A percentile compares a stretch with the other conserved stretches of the same genome.
These are phyloP conservation scores for Cercospora zeae-maydis DNA, from an alignment of 2,329 filamentous ascomycete species.

Conservation along the genomic window DNA sequence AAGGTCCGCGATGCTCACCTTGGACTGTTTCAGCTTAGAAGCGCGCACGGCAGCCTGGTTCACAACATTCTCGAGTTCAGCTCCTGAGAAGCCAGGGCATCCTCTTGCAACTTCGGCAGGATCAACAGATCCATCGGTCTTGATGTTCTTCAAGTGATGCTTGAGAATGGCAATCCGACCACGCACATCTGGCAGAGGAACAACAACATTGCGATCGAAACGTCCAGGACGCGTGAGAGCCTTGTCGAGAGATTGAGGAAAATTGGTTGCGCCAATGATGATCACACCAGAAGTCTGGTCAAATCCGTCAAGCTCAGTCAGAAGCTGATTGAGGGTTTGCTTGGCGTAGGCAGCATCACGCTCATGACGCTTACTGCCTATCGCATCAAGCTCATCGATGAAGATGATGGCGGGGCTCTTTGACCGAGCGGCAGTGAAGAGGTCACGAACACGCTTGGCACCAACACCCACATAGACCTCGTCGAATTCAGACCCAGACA, in stretches of 20 bases:
- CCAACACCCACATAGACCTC: conserved; percentile 97
- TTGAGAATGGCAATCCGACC: conserved; percentile 89
- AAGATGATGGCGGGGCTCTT: conserved; percentile 94
- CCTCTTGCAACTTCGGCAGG: conserved; percentile 78
- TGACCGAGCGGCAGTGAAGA: conserved; percentile 76
- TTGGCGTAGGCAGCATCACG: conserved; percentile 92
- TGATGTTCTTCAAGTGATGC: conserved; percentile 90
- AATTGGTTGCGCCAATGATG: conserved; percentile 93
- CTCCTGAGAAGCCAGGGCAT: conserved; percentile 88
- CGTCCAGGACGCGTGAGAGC: conserved; percentile 89
- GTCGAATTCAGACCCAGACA: conserved; percentile 98
- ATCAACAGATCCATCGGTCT: conserved; percentile 75
- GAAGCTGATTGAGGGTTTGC: conserved; percentile 93
- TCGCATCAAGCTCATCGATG: conserved; percentile 90
- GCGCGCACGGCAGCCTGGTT: conserved; percentile 94
- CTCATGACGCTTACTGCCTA: conserved; percentile 89
- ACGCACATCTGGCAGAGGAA: conserved; percentile 86
- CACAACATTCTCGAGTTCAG: conserved; percentile 92
- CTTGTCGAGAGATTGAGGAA: conserved; percentile 90
- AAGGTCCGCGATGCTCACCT: conserved; percentile 75
- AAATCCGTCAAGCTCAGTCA: conserved; percentile 96
- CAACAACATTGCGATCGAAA: conserved; percentile 88
- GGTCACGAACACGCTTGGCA: conserved; percentile 89
- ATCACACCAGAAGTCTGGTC: conserved; percentile 93
- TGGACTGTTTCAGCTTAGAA: conserved; percentile 75